Base-by-base conservation (phyloP, 768 basidiomycete species). In the Terana coerulea region DNA sequence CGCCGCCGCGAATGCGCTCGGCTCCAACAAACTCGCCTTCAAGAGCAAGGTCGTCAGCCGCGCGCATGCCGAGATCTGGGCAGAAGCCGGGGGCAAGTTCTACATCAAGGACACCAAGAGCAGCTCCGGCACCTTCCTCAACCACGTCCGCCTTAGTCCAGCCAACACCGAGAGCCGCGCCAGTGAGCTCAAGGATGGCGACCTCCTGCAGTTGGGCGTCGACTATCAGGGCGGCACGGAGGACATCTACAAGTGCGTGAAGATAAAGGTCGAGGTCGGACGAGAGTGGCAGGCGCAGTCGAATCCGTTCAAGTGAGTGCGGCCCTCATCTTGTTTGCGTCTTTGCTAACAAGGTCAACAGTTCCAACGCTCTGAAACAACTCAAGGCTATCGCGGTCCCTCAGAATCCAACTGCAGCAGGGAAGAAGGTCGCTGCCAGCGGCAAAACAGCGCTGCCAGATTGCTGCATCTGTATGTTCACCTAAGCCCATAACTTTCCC, bases 151-250 rank as follows among this genome's bases (percentile, higher is more conserved):
- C 40, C 76, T 98, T n/a, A 84, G 84, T 31, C 75, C 85, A 0
- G 93, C 95, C 10, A 88, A 87, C 42, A 78, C 81, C 6, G 95
- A 95, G 65, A 88, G 84, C 4, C 72, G 83, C 33, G 80, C 91
- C 0, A 84, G 77, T 53, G 80, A 80, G 55, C 75, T 98, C 60
- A 91, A 88, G 69, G 95, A 98, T 55, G 95, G 95, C 1, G 95
- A 98, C 70, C 79, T 98, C 25, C 70, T 98, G 17, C 95, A 98
- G 69, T 82, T 98, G 0, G 95, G 95, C 2, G 92, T 98, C 24
- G 95, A 98, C 66, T 99, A 97, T 69, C 95, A 98, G 67, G 95
- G 95, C 5, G 95, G 95, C 0, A 83, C 90, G 6, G 94, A 98
- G 72, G 95, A 98, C 68, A 93, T 95, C 47, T 98, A 95, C 69